Conservation (phyloP, 768 basidiomycete genomes). For the Tricholoma sp. region DNA sequence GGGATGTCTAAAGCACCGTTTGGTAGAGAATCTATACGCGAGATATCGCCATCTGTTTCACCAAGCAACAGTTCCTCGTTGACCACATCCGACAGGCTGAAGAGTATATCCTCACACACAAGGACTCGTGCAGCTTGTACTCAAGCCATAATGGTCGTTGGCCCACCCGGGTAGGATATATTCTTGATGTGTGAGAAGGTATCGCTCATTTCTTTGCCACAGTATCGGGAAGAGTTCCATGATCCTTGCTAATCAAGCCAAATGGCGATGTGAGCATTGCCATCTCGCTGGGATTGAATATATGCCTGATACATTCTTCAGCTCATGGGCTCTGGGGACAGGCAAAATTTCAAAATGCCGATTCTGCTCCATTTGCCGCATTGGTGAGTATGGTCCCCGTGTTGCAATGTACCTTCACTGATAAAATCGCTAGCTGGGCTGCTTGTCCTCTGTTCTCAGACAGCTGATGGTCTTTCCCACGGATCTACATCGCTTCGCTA, state of each 20-base stretch:
- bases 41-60: conserved; percentile 20
- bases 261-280: conserved; percentile 53
- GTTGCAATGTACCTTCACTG: neutral
- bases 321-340: conserved; percentile 75
- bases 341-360: conserved; percentile 63
- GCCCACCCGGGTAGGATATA: conserved; percentile 52
- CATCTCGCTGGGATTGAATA: neutral
- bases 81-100: conserved; percentile 36
- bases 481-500: conserved; percentile 64
- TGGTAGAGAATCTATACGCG: conserved; percentile 5
- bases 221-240: conserved; percentile 77
- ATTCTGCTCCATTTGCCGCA: conserved; percentile 66
- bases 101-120: conserved; percentile 38
- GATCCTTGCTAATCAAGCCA: conserved; percentile 63
- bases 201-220: conserved; percentile 1
- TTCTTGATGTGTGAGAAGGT: neutral
- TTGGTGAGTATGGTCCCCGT: conserved; percentile 23
- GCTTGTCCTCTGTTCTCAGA: conserved; percentile 65
- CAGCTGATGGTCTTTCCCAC: conserved; percentile 73
- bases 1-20: neutral
- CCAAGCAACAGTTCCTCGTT: conserved; percentile 29
- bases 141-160: conserved; percentile 57
- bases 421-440: conserved; percentile 43
- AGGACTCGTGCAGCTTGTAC: conserved; percentile 42
- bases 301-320: conserved; percentile 14